Conservation (phyloP, 2,329 filamentous ascomycete species). For the Aureobasidium sp. region DNA sequence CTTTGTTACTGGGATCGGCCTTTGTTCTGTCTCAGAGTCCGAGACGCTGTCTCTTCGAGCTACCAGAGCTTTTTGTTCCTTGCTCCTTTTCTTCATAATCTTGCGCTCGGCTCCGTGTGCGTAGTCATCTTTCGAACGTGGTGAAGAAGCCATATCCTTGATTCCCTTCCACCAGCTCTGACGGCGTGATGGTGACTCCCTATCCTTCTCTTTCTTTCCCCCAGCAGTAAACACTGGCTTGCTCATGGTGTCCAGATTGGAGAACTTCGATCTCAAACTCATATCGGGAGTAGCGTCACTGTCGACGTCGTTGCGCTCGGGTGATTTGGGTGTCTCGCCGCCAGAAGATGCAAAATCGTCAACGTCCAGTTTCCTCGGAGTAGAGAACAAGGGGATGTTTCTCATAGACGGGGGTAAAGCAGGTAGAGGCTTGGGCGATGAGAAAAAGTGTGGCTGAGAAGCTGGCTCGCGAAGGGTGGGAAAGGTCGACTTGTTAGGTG, state of each 20-base stretch:
- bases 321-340: slow-evolving; percentile 41
- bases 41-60: slow-evolving; percentile 24
- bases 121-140: slow-evolving; percentile 7
- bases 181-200: not conserved
- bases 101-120: slow-evolving; percentile 7
- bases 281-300: slow-evolving; percentile 35
- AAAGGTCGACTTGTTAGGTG: slow-evolving; percentile 39
- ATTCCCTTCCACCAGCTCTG: slow-evolving; percentile 9
- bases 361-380: slow-evolving; percentile 27
- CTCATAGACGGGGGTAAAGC: slow-evolving; percentile 26
- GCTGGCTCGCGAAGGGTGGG: slow-evolving; percentile 42
- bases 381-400: slow-evolving; percentile 27
- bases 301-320: slow-evolving; percentile 29
- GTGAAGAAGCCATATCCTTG: not conserved
- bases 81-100: slow-evolving; percentile 8
- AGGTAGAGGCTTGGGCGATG: slow-evolving; percentile 30
- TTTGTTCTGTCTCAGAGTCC: slow-evolving; percentile 16
- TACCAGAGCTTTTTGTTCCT: slow-evolving; percentile 2
- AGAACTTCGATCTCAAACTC: slow-evolving; percentile 18
- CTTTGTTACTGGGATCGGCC: not conserved
- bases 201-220: slow-evolving; percentile 9
- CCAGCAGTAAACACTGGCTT: slow-evolving; percentile 9
- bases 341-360: slow-evolving; percentile 36
- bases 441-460: slow-evolving; percentile 42
- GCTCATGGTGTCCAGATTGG: slow-evolving; percentile 14